phyloP scores from a whole-genome alignment of 2,329 filamentous ascomycete genomes.

The Neopestalotiopsis rosae region DNA sequence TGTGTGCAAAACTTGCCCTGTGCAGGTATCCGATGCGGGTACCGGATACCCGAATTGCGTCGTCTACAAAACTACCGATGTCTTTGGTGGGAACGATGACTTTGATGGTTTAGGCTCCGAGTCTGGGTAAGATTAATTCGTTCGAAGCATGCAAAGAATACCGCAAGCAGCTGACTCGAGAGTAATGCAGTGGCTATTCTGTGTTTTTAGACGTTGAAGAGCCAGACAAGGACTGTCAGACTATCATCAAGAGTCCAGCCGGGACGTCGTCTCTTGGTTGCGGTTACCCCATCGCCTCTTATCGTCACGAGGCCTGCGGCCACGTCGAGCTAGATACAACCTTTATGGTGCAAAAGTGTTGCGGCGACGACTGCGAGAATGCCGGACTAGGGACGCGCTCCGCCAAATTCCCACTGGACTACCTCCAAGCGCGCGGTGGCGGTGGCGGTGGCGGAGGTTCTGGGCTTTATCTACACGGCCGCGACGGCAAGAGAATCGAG shows the following conservation, averaged over 20 bases:
- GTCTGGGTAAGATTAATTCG: background rate
- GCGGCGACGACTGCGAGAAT: constrained; percentile 13
- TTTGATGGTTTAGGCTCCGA: constrained; percentile 1
- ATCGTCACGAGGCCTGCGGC: constrained; percentile 4
- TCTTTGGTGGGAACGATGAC: constrained; percentile 9
- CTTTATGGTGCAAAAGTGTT: constrained; percentile 18
- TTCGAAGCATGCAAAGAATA: background rate
- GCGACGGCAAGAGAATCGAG: constrained; percentile 13
- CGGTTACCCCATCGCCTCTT: background rate
- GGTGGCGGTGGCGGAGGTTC: background rate
- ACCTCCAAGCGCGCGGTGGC: background rate
- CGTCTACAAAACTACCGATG: background rate
- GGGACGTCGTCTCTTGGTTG: background rate
- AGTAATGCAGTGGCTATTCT: background rate
- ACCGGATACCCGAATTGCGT: constrained; percentile 18
- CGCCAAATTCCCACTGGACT: constrained; percentile 1
- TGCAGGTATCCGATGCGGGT: constrained; percentile 9
- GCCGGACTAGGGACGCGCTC: constrained; percentile 2
- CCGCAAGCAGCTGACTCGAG: background rate
- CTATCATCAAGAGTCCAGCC: background rate
- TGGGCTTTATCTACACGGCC: background rate
- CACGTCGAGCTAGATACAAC: constrained; percentile 11
- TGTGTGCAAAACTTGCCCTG: background rate
- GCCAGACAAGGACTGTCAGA: background rate
- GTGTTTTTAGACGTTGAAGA: background rate